Conservation (phyloP, 1,139 yeast species). For the Nakaseomyces uthaithaninus region DNA sequence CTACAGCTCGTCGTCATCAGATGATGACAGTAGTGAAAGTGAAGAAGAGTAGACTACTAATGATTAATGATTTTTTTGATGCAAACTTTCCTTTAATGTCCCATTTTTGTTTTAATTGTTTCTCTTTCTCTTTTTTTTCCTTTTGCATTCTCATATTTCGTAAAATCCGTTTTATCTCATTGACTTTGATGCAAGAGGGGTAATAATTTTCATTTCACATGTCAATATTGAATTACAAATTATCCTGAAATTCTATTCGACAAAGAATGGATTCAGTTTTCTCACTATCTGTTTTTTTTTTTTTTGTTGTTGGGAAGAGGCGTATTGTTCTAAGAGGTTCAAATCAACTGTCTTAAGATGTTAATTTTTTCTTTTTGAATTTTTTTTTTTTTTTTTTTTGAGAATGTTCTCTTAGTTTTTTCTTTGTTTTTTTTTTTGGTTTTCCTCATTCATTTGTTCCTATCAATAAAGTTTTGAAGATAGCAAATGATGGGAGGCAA, state of each 20-base stretch:
- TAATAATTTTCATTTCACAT: neutral
- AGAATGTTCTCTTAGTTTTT: no score
- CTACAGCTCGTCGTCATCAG: conserved; percentile 35
- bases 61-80: neutral
- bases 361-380: no score
- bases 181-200: neutral
- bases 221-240: conserved; percentile 1
- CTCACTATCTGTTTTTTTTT: neutral
- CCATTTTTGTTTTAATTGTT: neutral
- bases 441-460: no score
- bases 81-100: neutral
- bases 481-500: no score
- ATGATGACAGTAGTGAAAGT: conserved; percentile 38
- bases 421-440: no score
- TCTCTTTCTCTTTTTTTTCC: neutral
- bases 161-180: neutral
- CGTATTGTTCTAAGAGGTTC: no score
- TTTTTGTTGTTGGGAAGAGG: no score
- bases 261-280: neutral
- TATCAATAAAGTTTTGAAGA: no score
- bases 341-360: no score
- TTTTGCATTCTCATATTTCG: neutral
- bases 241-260: no score
- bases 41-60: conserved; percentile 32
- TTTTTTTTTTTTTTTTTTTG: neutral